Conservation (phyloP, 371 early-diverging fungal genomes). For the Mortierella sp. region DNA sequence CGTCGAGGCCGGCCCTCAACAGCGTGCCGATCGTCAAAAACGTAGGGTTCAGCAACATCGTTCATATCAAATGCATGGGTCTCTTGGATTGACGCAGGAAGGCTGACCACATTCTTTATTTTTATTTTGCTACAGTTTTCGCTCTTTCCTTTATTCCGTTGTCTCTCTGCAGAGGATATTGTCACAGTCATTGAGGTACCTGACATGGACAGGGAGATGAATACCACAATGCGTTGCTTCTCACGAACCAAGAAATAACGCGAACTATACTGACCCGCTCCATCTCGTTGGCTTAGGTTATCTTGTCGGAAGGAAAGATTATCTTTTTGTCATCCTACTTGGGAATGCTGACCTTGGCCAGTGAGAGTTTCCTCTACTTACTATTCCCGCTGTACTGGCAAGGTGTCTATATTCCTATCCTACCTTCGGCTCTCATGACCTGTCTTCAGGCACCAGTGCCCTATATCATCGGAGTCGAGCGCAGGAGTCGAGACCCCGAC, state of each 20-base stretch:
- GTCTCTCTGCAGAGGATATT: conserved; percentile 78
- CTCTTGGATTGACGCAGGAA: not conserved
- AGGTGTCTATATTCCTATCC: conserved; percentile 84
- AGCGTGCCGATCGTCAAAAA: conserved; percentile 82
- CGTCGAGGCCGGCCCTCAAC: conserved; percentile 84
- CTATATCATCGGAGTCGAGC: conserved; percentile 82
- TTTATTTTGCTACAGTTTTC: conserved; percentile 70
- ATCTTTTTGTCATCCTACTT: conserved; percentile 78
- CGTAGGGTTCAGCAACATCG: conserved; percentile 61
- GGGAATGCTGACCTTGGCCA: conserved; percentile 81
- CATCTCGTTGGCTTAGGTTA: conserved; percentile 57
- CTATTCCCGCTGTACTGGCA: conserved; percentile 88
- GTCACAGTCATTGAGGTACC: conserved; percentile 74
- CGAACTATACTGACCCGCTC: not conserved
- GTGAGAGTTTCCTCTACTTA: conserved; percentile 77
- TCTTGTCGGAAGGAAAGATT: conserved; percentile 81
- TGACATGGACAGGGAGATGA: not conserved
- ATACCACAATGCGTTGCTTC: not conserved
- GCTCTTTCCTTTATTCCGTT: conserved; percentile 80
- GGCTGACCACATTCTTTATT: not conserved
- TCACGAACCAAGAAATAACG: too few species aligned
- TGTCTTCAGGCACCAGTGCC: conserved; percentile 89
- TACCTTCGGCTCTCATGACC: conserved; percentile 78
- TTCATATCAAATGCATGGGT: not conserved
- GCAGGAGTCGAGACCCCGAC: conserved; percentile 68